Evolutionary conservation across 208 protist species (phyloP).

Genomic region (Novymonas esmeraldas): DNA sequence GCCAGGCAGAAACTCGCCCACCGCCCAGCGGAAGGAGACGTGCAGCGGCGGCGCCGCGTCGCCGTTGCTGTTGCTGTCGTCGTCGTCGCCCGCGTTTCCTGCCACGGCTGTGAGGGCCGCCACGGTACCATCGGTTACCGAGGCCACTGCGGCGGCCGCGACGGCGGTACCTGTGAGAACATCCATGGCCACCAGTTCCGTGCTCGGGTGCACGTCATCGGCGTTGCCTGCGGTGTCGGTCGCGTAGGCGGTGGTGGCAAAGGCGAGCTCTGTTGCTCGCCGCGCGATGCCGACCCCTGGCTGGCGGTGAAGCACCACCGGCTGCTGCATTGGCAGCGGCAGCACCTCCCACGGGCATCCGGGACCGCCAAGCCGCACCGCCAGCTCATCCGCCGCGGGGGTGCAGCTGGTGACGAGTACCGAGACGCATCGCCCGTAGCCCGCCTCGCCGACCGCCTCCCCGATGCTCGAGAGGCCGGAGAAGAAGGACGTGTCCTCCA

Average conservation of each 20-base stretch:
- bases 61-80: neutral
- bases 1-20: conserved; percentile 20
- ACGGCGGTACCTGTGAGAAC: conserved; percentile 22
- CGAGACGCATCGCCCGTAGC: conserved; percentile 41
- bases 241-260: conserved; percentile 27
- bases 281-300: conserved; percentile 13
- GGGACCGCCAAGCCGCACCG: conserved; percentile 62
- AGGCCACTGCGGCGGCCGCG: conserved; percentile 6
- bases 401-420: conserved; percentile 35
- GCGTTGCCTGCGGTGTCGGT: conserved; percentile 20
- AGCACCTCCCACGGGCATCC: conserved; percentile 48
- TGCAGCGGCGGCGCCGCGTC: conserved; percentile 10
- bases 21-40: conserved; percentile 30
- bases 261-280: conserved; percentile 44
- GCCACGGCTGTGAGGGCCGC: conserved; percentile 6
- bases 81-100: neutral
- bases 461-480: conserved; percentile 45
- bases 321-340: conserved; percentile 42
- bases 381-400: conserved; percentile 24
- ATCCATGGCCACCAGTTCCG: conserved; percentile 28
- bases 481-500: conserved; percentile 45
- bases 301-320: conserved; percentile 30
- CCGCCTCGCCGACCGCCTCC: conserved; percentile 30
- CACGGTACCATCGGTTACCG: neutral
- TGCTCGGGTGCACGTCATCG: conserved; percentile 9